phyloP scores from a whole-genome alignment of 2,329 filamentous ascomycete genomes.

The Pseudocercospora pini-densiflorae region DNA sequence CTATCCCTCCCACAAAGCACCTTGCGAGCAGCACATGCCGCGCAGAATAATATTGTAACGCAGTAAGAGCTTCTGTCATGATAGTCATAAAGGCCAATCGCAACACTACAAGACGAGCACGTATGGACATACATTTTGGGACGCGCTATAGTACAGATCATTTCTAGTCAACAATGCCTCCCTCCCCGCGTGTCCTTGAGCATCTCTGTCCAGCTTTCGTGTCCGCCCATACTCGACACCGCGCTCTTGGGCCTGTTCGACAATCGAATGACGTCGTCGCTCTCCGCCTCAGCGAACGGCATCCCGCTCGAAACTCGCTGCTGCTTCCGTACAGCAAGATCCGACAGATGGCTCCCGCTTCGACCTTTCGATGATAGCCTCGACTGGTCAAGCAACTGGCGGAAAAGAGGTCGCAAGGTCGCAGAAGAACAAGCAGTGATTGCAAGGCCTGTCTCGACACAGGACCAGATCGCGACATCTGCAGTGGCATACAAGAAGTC shows the following conservation, averaged over 20 bases:
- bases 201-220: not conserved
- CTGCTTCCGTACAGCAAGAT: not conserved
- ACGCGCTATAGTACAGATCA: not conserved
- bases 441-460: constrained; percentile 22
- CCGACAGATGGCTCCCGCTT: not conserved
- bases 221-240: not conserved
- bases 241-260: not conserved
- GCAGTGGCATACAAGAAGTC: constrained; percentile 25
- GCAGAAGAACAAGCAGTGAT: constrained; percentile 24
- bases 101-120: not conserved
- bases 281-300: not conserved
- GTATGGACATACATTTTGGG: not conserved
- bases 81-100: not conserved
- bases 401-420: constrained; percentile 21
- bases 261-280: not conserved
- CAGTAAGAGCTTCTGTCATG: not conserved
- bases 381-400: constrained; percentile 11
- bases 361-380: not conserved
- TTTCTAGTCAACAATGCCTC: not conserved
- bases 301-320: not conserved
- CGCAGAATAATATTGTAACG: not conserved
- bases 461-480: constrained; percentile 28
- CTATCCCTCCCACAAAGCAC: no score
- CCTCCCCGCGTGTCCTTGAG: not conserved
- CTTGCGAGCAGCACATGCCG: no score